Evolutionary conservation across 306 rosid species (phyloP).

Genomic region (Ormosia emarginata): DNA sequence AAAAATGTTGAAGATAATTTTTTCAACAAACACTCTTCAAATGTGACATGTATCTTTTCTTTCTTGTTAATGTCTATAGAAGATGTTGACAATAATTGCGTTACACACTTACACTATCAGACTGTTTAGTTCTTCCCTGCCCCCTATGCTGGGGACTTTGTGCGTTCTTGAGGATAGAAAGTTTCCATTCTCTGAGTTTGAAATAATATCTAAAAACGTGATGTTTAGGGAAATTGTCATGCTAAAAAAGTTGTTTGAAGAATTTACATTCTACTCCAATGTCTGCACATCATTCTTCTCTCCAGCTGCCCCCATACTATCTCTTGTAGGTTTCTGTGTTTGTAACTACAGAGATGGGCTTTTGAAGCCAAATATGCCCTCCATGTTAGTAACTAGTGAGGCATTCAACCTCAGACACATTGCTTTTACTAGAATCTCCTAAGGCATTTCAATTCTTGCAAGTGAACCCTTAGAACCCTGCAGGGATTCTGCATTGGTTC

Average conservation of each 20-base stretch:
- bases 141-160: neutral
- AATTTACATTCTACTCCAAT: neutral
- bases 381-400: neutral
- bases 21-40: neutral
- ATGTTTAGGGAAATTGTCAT: neutral
- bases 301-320: neutral
- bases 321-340: neutral
- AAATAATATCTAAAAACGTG: neutral
- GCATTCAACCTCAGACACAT: neutral
- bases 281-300: neutral
- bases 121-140: neutral
- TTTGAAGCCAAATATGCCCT: neutral
- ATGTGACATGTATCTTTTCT: neutral
- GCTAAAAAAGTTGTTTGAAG: neutral
- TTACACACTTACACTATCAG: too few species aligned
- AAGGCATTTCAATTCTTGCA: neutral
- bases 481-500: neutral
- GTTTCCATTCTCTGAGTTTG: neutral
- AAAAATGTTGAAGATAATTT: neutral
- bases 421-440: neutral
- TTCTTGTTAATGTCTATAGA: neutral
- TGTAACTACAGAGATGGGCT: neutral
- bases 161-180: neutral
- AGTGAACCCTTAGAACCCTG: neutral
- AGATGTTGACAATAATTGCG: neutral